Evolutionary conservation across 2,329 filamentous ascomycete species (phyloP), one percentile per base, ranked within the genome.

Genomic region (Beauveria asiatica): DNA sequence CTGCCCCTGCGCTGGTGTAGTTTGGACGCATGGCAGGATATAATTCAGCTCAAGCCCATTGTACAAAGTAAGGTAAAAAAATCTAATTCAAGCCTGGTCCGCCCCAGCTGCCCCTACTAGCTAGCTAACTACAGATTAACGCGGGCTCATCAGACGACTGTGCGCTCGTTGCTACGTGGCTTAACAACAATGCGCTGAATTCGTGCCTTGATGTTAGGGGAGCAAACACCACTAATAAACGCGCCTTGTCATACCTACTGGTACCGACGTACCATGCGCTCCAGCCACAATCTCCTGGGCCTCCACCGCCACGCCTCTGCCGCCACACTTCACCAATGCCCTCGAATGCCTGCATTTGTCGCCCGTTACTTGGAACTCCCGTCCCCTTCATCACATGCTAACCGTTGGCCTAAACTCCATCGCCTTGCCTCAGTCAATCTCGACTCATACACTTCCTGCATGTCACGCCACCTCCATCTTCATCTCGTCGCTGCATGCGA

Each of bases 321-420:
- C 33, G 33, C 33, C 33, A 42, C 56, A 58, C 37, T 51, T 33
- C 13, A 44, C 23, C 56, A 33, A 19, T 13, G 7, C 10, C 33
- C 33, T 37, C 33, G 33, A 37, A 37, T 37, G 33, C 33, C 33
- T 37, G 33, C 33, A 27, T 23, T n/a, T 52, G 9, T 16, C 30
- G 30, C 16, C 27, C n/a, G 19, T 39, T 41, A 30, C 57, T 25
- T 25, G 54, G 45, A 8, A 19, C 13, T 23, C 33, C 45, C 55
- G 55, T 37, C 25, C 57, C 57, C n/a, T 9, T 10, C 54, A 33
- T 59, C 57, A 59, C 57, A 59, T 59, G 57, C 49, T 37, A 44
- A 19, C 13, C 13, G 21, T 19, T 37, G n/a, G n/a, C 11, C 16
- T 37, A 42, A 17, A 49, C 45, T 44, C 25, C 37, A 7, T 44